Evolutionary conservation across 2,329 filamentous ascomycete species (phyloP).

Genomic region (Fusarium subglutinans): DNA sequence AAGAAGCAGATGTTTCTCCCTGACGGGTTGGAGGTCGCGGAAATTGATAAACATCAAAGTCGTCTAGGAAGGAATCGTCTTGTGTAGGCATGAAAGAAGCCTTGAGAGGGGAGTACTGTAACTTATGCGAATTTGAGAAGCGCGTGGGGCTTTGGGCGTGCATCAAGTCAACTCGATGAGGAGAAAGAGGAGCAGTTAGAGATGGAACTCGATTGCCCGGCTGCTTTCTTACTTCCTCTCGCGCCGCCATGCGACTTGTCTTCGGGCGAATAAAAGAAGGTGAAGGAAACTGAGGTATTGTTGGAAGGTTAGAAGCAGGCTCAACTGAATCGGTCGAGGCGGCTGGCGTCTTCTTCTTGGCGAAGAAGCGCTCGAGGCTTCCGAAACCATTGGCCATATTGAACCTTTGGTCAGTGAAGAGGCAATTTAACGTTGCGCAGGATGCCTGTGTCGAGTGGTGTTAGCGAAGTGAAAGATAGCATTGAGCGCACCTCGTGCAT

Average conservation of each 20-base stretch:
- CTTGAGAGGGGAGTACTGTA: constrained; percentile 34
- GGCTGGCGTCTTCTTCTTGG: constrained; percentile 50
- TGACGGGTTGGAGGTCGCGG: constrained; percentile 47
- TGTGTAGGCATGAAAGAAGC: constrained; percentile 41
- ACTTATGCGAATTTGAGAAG: constrained; percentile 21
- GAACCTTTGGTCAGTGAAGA: constrained; percentile 41
- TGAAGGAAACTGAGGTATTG: constrained; percentile 56
- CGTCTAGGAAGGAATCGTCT: constrained; percentile 40
- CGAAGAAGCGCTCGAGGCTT: constrained; percentile 63
- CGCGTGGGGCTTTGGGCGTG: constrained; percentile 16
- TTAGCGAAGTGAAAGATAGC: constrained; percentile 31
- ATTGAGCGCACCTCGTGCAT: constrained; percentile 4
- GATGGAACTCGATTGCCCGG: constrained; percentile 44
- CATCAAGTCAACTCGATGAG: constrained; percentile 24
- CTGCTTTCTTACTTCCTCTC: constrained; percentile 56
- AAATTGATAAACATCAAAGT: constrained; percentile 51
- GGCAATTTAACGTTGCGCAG: constrained; percentile 37
- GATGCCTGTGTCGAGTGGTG: constrained; percentile 31
- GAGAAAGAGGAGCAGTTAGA: constrained; percentile 33
- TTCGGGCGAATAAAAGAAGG: constrained; percentile 67
- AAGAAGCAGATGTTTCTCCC: constrained; percentile 38
- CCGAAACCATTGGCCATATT: constrained; percentile 60
- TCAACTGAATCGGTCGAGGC: constrained; percentile 38
- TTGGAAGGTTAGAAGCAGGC: constrained; percentile 30
- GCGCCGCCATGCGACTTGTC: constrained; percentile 64